Evolutionary conservation across 805 yeast genomes (phyloP), one percentile per base, ranked within the genome.

Genomic region (Metschnikowia colocasiae): DNA sequence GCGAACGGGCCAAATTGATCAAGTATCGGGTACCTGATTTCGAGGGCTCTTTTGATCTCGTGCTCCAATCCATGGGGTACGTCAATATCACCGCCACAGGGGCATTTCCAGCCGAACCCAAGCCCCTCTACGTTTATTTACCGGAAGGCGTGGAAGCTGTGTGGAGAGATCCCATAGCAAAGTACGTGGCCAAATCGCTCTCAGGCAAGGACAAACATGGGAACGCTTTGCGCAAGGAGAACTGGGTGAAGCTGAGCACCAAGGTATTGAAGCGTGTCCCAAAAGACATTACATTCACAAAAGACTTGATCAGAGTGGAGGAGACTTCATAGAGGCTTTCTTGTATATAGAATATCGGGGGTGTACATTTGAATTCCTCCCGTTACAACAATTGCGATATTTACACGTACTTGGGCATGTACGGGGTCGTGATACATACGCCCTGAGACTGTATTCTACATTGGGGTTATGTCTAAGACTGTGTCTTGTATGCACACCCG

Each of bases 21-120:
- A 46, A 56, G 40, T 82, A 74, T 51, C 69, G 78, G 2, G 69
- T 86, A 3, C 92, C 94, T 0, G 87, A 88, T n/a, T 85, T 85
- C 55, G 69, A 64, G 49, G 92, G 92, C 0, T 60, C 77, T 4
- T 65, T 86, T 8, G 95, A 86, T 56, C 56, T 86, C 23, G 84
- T 86, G 2, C 54, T 86, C 8, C 79, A 78, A 44, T 81, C 81
- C 50, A 59, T 82, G n/a, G 94, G 94, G 0, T 82, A 75, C 54
- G 51, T 85, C 2, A 76, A 80, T 31, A 60, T 86, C 13, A 74
- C 72, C 5, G 83, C 90, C 2, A 82, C 87, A 0, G 85, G 88
- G 1, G 48, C 61, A 1, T 48, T 51, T 39, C 60, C 60, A 19
- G 45, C 39, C 1, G 48, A 46, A 9, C 61, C 63, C 19, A 61